Conservation (phyloP, 2,329 filamentous ascomycete genomes). For the Sporothrix mexicana region DNA sequence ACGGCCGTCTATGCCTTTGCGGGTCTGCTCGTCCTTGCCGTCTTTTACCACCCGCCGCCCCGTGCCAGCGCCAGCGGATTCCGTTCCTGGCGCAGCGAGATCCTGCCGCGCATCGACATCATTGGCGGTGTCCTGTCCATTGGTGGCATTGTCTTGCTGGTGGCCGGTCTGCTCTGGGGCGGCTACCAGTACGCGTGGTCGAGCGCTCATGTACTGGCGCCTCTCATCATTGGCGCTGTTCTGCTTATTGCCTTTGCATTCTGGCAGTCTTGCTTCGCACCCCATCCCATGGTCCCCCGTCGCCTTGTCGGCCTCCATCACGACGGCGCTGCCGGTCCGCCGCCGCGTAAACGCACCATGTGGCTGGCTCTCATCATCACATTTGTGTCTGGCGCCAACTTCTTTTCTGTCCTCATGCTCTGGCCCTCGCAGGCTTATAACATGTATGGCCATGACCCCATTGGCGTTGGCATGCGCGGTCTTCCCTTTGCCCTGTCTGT, state of each 20-base stretch:
- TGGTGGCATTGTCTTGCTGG: slow-evolving; percentile 56
- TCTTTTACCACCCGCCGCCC: slow-evolving; percentile 61
- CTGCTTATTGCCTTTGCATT: slow-evolving; percentile 56
- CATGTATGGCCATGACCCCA: slow-evolving; percentile 68
- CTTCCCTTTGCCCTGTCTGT: slow-evolving; percentile 70
- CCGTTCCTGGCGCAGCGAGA: slow-evolving; percentile 45
- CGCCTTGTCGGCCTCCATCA: slow-evolving; percentile 39
- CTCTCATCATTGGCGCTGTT: slow-evolving; percentile 57
- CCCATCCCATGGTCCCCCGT: slow-evolving; percentile 61
- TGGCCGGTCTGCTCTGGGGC: slow-evolving; percentile 54
- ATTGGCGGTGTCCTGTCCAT: slow-evolving; percentile 58
- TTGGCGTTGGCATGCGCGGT: slow-evolving; percentile 67
- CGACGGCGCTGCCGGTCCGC: slow-evolving; percentile 39
- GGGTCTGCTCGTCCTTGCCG: slow-evolving; percentile 56
- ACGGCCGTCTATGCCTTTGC: slow-evolving; percentile 58
- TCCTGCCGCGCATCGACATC: slow-evolving; percentile 56
- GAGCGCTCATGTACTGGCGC: slow-evolving; percentile 53
- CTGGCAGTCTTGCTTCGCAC: slow-evolving; percentile 64
- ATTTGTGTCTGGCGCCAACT: slow-evolving; percentile 64
- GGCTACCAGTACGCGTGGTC: slow-evolving; percentile 49
- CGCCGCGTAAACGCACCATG: slow-evolving; percentile 49
- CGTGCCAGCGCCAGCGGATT: slow-evolving; percentile 50
- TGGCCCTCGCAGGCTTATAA: slow-evolving; percentile 71
- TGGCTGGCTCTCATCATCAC: slow-evolving; percentile 61
- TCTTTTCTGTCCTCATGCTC: slow-evolving; percentile 62